Percentiles rank a stretch among this genome's conserved stretches.
These are phyloP conservation scores for Talaromyces sp. DNA, from an alignment of 2,329 filamentous ascomycete species.

Conservation along the genomic window DNA sequence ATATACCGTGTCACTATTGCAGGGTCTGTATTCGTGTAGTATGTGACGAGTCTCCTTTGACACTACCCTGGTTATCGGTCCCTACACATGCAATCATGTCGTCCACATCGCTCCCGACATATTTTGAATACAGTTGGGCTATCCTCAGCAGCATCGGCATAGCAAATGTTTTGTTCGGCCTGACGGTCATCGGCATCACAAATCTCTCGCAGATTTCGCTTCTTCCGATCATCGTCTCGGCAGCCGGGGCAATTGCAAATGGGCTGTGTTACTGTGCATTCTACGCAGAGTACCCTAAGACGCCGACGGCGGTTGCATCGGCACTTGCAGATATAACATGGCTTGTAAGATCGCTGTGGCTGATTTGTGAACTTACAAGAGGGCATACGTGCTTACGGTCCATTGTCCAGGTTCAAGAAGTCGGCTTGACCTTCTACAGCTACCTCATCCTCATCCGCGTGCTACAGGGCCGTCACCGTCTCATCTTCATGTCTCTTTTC, in stretches of 20 bases:
- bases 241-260: neutral
- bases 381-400: neutral
- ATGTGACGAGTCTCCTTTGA: neutral
- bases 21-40: neutral
- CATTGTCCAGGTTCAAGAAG: neutral
- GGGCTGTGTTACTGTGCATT: neutral
- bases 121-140: slow-evolving; percentile 2
- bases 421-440: slow-evolving; percentile 5
- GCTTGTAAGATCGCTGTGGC: neutral
- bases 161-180: neutral
- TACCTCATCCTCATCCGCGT: slow-evolving; percentile 2
- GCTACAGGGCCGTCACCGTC: neutral
- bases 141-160: slow-evolving; percentile 8
- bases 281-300: neutral
- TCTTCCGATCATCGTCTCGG: neutral
- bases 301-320: neutral
- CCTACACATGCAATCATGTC: neutral
- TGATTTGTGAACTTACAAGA: too few relatives aligned
- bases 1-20: neutral
- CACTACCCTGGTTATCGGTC: neutral
- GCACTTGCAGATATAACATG: neutral
- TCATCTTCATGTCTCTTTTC: neutral
- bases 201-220: neutral
- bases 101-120: neutral
- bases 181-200: neutral